Evolutionary conservation across 805 yeast genomes (phyloP), one percentile per base, ranked within the genome.

Genomic region (Saccharomyces mikatae): DNA sequence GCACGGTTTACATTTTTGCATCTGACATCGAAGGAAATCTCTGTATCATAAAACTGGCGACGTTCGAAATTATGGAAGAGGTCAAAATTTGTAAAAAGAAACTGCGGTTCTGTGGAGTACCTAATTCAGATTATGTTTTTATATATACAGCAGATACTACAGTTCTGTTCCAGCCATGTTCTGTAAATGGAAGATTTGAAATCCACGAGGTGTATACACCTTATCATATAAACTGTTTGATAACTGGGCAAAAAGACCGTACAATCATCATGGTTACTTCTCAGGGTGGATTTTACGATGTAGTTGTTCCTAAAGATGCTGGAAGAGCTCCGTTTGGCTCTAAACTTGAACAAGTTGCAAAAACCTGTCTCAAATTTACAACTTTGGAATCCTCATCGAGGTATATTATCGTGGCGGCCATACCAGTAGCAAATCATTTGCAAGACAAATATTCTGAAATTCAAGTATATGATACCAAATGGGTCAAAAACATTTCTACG

Each of bases 11-110:
- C 26, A 41, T 59, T 24, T 27, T 63, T 17, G 27, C 62, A 17
- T 54, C 64, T 5, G 66, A 62, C 44, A 50, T 56, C 27, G 54
- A 59, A 44, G 66, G 68, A 11, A 52, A 50, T 10, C 32, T 62
- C 17, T 55, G 50, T 48, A 46, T 58, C 3, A 41, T 63, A 8
- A 60, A 58, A 48, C 22, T 41, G 14, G 17, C 46, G 1, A 41
- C 48, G 8, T 53, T 53, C 2, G 46, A 51, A 9, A 31, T 56
- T 1, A 17, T 46, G 3, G 53, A 53, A 17, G 26, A 46, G 28
- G 22, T 50, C 3, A 57, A 54, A 26, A 31, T 62, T 11, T 56
- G 55, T 10, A 54, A 53, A 6, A 52, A 56, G 24, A 49, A 46
- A 24, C 49, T 52, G 8, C 47, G 49, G 6, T 47, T 58, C 14